Evolutionary conservation across 2,329 filamentous ascomycete species (phyloP).

Genomic region (Hortaea werneckii): DNA sequence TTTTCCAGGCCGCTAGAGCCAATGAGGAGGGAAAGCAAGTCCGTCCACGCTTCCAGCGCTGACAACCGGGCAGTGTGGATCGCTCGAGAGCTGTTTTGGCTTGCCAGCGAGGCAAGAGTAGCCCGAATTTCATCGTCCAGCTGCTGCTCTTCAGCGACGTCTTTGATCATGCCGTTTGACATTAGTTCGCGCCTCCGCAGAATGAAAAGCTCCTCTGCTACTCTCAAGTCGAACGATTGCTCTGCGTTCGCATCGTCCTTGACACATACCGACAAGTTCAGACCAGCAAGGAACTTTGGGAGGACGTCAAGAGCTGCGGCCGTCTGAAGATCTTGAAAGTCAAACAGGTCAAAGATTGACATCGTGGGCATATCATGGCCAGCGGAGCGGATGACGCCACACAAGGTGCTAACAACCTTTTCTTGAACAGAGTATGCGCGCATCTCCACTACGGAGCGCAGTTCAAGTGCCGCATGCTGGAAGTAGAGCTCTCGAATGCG

Average conservation of each 20-base stretch:
- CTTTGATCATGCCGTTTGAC: constrained; percentile 28
- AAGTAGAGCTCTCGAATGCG: constrained; percentile 65
- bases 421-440: constrained; percentile 42
- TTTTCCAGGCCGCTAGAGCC: constrained; percentile 69
- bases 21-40: constrained; percentile 72
- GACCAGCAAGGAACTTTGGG: constrained; percentile 51
- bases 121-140: constrained; percentile 50
- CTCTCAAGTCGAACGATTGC: constrained; percentile 56
- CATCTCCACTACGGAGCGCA: constrained; percentile 52
- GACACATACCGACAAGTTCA: constrained; percentile 58
- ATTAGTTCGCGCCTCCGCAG: constrained; percentile 56
- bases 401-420: constrained; percentile 51
- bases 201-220: constrained; percentile 63
- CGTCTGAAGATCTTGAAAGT: constrained; percentile 66
- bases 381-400: constrained; percentile 61
- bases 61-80: constrained; percentile 48
- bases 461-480: constrained; percentile 76
- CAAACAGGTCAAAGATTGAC: constrained; percentile 84
- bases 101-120: constrained; percentile 52
- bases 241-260: constrained; percentile 49
- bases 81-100: constrained; percentile 53
- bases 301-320: constrained; percentile 37
- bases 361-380: constrained; percentile 58
- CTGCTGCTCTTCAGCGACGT: constrained; percentile 22
- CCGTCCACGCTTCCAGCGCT: constrained; percentile 73